Conservation (phyloP, 1,284 basidiomycete species). For the Ceratorhiza oryzae-sativae region DNA sequence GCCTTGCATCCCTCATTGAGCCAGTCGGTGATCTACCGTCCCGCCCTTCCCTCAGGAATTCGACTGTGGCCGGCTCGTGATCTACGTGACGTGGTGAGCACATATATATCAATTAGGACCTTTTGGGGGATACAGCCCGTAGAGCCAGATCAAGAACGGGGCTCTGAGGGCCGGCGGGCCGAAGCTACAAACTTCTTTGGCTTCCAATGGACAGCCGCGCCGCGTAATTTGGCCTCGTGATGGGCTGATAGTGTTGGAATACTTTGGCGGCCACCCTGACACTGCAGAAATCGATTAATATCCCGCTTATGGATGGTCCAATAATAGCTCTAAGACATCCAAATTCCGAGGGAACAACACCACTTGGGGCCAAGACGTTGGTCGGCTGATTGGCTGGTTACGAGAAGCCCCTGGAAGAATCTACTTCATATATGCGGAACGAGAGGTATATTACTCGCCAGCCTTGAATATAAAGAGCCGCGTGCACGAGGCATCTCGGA, state of each 20-base stretch:
- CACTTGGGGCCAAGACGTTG: not conserved
- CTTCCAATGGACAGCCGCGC: not conserved
- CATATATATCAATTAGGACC: no score
- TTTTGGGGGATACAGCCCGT: no score
- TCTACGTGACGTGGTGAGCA: no score
- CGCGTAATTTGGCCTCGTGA: not conserved
- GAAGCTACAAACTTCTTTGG: not conserved
- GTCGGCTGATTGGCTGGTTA: not conserved
- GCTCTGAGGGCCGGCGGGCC: conserved; percentile 8
- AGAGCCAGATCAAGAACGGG: not conserved
- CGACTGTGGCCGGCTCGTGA: no score
- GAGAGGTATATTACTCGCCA: not conserved
- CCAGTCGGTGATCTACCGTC: no score
- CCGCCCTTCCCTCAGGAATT: no score
- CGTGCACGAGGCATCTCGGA: not conserved
- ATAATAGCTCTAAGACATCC: not conserved
- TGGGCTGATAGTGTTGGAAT: conserved; percentile 3
- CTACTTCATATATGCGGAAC: not conserved
- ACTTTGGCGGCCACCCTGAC: not conserved
- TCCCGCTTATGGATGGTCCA: not conserved
- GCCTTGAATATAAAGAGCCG: not conserved
- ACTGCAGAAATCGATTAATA: not conserved
- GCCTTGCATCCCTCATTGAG: no score
- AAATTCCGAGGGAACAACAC: conserved; percentile 2
- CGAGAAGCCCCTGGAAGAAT: not conserved